Evolutionary conservation across 1,284 basidiomycete species (phyloP).

Genomic region (Cryptococcus sp.): DNA sequence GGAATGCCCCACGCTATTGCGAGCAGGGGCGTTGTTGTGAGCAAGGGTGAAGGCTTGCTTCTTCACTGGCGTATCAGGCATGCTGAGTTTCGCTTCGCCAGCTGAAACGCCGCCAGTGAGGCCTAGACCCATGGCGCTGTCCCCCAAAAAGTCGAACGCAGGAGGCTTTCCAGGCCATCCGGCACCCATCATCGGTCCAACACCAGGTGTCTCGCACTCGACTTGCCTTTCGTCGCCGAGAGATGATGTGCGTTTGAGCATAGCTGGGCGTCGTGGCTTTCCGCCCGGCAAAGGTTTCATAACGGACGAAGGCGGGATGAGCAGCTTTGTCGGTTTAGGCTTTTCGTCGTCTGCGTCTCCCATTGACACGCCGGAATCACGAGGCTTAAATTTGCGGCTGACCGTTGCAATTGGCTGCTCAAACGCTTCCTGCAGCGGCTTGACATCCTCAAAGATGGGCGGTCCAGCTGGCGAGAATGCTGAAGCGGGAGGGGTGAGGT

Average conservation of each 20-base stretch:
- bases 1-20: slow-evolving; percentile 32
- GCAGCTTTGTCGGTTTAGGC: slow-evolving; percentile 5
- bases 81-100: slow-evolving; percentile 42
- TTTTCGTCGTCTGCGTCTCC: slow-evolving; percentile 26
- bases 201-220: slow-evolving; percentile 41
- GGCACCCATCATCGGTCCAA: slow-evolving; percentile 36
- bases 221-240: slow-evolving; percentile 34
- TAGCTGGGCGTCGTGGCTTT: slow-evolving; percentile 30
- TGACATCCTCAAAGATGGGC: slow-evolving; percentile 52
- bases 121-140: slow-evolving; percentile 35
- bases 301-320: slow-evolving; percentile 15
- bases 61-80: slow-evolving; percentile 55
- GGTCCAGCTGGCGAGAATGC: slow-evolving; percentile 41
- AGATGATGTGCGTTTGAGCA: slow-evolving; percentile 45
- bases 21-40: slow-evolving; percentile 17
- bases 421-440: slow-evolving; percentile 53
- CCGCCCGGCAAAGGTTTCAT: slow-evolving; percentile 14
- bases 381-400: slow-evolving; percentile 51
- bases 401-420: slow-evolving; percentile 40
- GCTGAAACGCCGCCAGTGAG: slow-evolving; percentile 19
- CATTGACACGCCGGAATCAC: slow-evolving; percentile 49
- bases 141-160: slow-evolving; percentile 49
- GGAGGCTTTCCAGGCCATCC: slow-evolving; percentile 18
- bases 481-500: slow-evolving; percentile 38
- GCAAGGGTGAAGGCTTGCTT: slow-evolving; percentile 35